Percentiles rank a stretch among this genome's conserved stretches.
Conservation (phyloP, 2,329 filamentous ascomycete species). For the Atkinsonella texensis region DNA sequence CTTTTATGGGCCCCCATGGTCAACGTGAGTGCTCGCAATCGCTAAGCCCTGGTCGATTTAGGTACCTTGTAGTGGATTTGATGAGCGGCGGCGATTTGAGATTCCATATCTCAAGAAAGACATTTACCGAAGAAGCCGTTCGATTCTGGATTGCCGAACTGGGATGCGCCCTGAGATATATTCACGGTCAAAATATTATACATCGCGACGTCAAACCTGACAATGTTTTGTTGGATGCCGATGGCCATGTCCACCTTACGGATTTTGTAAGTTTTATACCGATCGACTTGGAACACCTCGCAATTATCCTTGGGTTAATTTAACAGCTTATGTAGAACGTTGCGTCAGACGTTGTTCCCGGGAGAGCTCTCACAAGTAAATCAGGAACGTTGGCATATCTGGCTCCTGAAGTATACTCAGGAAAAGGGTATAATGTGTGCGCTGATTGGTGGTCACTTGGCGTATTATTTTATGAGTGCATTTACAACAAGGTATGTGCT, state of each 20-base stretch:
- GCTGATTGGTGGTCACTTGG: conserved; percentile 99
- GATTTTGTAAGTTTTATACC: conserved; percentile 63
- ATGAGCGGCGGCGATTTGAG: conserved; percentile 96
- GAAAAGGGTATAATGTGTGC: conserved; percentile 76
- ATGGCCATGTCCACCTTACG: conserved; percentile 91
- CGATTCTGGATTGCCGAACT: conserved; percentile 95
- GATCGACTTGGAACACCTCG: neutral
- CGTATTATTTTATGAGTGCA: conserved; percentile 98
- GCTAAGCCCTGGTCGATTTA: conserved; percentile 17
- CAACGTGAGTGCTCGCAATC: neutral
- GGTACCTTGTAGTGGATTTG: conserved; percentile 95
- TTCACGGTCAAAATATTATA: conserved; percentile 77
- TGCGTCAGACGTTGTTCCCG: conserved; percentile 78
- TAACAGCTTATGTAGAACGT: conserved; percentile 62
- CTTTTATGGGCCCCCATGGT: neutral
- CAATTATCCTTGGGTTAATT: neutral
- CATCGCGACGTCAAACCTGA: conserved; percentile 89
- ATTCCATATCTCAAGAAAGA: conserved; percentile 96
- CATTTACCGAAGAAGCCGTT: conserved; percentile 93
- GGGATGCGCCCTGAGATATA: conserved; percentile 79
- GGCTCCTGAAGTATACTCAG: conserved; percentile 87
- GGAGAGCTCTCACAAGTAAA: conserved; percentile 81
- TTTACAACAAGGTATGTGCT: conserved; percentile 77
- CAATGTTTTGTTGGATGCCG: conserved; percentile 76
- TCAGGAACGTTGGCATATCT: conserved; percentile 94